phyloP scores from a whole-genome alignment of 306 rosid species.

The Leucaena leucocephala region DNA sequence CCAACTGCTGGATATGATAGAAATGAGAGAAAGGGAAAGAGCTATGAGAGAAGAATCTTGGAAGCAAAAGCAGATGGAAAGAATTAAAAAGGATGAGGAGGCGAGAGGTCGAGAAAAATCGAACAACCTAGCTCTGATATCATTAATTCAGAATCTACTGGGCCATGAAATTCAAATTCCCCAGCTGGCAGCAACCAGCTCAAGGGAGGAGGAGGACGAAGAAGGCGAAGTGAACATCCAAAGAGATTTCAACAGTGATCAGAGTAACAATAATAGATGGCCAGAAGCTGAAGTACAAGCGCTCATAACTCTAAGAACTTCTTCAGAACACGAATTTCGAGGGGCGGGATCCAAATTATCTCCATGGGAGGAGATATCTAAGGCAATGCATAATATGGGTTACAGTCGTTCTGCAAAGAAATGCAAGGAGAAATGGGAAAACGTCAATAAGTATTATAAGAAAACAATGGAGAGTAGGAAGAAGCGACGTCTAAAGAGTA shows the following conservation, averaged over 20 bases:
- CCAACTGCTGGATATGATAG: constrained; percentile 68
- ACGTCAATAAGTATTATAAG: constrained; percentile 80
- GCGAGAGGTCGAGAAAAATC: constrained; percentile 68
- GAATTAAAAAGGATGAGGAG: constrained; percentile 63
- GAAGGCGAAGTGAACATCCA: constrained; percentile 40
- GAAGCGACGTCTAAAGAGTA: constrained; percentile 51
- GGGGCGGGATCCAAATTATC: constrained; percentile 52
- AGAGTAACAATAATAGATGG: constrained; percentile 66
- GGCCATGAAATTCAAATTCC: constrained; percentile 59
- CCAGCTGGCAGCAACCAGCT: constrained; percentile 40
- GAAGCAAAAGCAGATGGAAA: constrained; percentile 71
- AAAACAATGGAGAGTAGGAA: constrained; percentile 58
- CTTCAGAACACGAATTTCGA: constrained; percentile 57
- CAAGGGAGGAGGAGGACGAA: constrained; percentile 43
- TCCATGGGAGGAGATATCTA: constrained; percentile 83
- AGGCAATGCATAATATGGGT: constrained; percentile 57
- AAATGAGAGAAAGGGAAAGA: constrained; percentile 74
- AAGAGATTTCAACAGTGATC: constrained; percentile 42
- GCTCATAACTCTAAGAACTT: constrained; percentile 60
- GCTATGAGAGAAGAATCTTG: constrained; percentile 75
- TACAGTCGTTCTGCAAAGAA: constrained; percentile 65
- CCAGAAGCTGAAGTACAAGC: constrained; percentile 72
- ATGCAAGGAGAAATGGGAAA: constrained; percentile 91
- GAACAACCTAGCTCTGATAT: constrained; percentile 66
- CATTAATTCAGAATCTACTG: constrained; percentile 58